Percentiles rank a stretch among this genome's conserved stretches.
Conservation (phyloP, 1,139 yeast species). For the Wickerhamiella infanticola region DNA sequence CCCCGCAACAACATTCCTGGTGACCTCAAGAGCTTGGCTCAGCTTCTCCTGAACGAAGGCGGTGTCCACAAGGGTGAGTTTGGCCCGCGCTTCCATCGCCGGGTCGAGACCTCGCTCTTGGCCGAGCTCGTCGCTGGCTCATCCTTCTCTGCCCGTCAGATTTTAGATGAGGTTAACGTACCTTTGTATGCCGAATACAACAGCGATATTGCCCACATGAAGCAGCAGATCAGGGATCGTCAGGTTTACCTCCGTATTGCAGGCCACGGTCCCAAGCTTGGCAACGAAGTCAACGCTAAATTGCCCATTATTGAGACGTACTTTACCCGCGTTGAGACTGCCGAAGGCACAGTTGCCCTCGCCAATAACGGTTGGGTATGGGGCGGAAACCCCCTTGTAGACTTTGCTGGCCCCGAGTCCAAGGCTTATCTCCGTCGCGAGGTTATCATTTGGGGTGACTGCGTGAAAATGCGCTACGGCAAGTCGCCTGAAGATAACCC, state of each 20-base stretch:
- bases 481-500: conserved; percentile 66
- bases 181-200: conserved; percentile 65
- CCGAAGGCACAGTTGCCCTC: conserved; percentile 47
- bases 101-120: conserved; percentile 36
- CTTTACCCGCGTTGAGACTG: conserved; percentile 50
- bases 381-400: conserved; percentile 90
- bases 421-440: conserved; percentile 80
- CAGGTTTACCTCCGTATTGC: conserved; percentile 64
- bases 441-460: conserved; percentile 95
- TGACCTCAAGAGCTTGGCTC: conserved; percentile 32
- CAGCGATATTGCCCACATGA: conserved; percentile 47
- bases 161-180: conserved; percentile 64
- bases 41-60: conserved; percentile 35
- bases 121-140: conserved; percentile 27
- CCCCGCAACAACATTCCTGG: conserved; percentile 29
- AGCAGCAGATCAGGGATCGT: conserved; percentile 57
- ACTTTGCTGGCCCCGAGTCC: conserved; percentile 70
- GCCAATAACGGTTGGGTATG: conserved; percentile 99
- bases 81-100: conserved; percentile 37
- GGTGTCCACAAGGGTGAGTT: conserved; percentile 25
- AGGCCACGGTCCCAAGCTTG: conserved; percentile 63
- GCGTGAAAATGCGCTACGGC: conserved; percentile 87
- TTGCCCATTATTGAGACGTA: conserved; percentile 71
- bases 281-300: conserved; percentile 36
- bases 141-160: conserved; percentile 21